phyloP scores from a whole-genome alignment of 768 basidiomycete genomes.

The Tulasnella sp. region DNA sequence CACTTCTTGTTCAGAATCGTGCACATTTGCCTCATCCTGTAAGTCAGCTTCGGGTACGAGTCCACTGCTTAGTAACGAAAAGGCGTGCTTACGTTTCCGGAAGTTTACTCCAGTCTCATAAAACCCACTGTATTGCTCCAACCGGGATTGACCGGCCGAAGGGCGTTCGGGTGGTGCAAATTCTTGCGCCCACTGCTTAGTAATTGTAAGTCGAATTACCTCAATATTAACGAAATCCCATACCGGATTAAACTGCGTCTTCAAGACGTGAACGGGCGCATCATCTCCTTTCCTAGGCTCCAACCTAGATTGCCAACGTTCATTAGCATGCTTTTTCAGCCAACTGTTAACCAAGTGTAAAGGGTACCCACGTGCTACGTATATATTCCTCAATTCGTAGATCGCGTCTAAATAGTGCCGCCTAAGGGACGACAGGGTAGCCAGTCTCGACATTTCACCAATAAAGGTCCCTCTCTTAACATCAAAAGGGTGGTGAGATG shows the following conservation, averaged over 20 bases:
- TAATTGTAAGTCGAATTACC: background rate
- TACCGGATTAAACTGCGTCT: background rate
- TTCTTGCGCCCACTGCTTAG: too few relatives aligned
- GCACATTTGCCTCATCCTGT: background rate
- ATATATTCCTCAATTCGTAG: too few relatives aligned
- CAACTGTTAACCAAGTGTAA: too few relatives aligned
- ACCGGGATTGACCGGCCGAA: background rate
- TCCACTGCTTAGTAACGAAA: background rate
- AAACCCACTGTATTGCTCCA: too few relatives aligned
- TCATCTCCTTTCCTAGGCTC: background rate
- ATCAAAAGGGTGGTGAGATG: slow-evolving; percentile 19
- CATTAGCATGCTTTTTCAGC: too few relatives aligned
- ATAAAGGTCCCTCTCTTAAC: slow-evolving; percentile 20
- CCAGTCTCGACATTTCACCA: slow-evolving; percentile 19
- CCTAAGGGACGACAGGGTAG: too few relatives aligned
- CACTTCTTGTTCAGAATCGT: background rate
- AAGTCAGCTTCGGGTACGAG: background rate
- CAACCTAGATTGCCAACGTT: slow-evolving; percentile 9
- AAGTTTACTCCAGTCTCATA: too few relatives aligned
- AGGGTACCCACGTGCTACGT: too few relatives aligned
- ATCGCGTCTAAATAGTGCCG: too few relatives aligned
- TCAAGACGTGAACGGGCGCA: background rate
- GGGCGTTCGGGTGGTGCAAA: too few relatives aligned
- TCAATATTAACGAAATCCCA: too few relatives aligned
- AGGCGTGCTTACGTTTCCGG: too few relatives aligned